A percentile compares a stretch with the other conserved stretches of the same genome.
Evolutionary conservation across 257 asterid species (phyloP).

Genomic region (Petunia axillaris): DNA sequence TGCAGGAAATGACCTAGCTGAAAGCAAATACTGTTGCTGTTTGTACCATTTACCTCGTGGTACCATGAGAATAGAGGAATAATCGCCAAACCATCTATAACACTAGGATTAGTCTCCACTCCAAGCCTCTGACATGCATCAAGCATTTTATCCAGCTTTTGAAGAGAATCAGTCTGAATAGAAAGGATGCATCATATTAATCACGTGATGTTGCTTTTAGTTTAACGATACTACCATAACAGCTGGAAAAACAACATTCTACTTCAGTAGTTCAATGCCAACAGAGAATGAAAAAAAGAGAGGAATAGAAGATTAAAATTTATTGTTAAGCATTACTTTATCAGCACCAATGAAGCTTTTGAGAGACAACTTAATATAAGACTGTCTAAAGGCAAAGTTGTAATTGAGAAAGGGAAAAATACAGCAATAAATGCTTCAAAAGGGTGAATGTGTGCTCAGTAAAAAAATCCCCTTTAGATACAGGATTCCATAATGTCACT

Average conservation of each 20-base stretch:
- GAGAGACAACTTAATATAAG: not conserved
- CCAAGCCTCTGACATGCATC: conserved; percentile 61
- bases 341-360: not conserved
- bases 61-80: conserved; percentile 88
- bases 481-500: not conserved
- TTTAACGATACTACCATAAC: not conserved
- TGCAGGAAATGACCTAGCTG: conserved; percentile 22
- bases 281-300: not conserved
- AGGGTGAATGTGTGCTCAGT: not conserved
- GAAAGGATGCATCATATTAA: conserved; percentile 12
- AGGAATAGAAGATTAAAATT: not conserved
- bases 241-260: not conserved
- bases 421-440: conserved; percentile 12
- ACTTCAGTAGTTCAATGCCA: not conserved
- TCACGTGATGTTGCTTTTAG: not conserved
- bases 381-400: not conserved
- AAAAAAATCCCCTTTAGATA: not conserved
- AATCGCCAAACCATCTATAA: conserved; percentile 68
- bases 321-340: not conserved
- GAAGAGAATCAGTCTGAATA: conserved; percentile 64
- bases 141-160: conserved; percentile 73
- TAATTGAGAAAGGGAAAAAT: not conserved
- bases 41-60: conserved; percentile 64
- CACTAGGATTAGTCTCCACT: conserved; percentile 67
- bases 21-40: conserved; percentile 21